Evolutionary conservation across 1,284 basidiomycete species (phyloP), one percentile per base, ranked within the genome.

Genomic region (Heterobasidion annosum): DNA sequence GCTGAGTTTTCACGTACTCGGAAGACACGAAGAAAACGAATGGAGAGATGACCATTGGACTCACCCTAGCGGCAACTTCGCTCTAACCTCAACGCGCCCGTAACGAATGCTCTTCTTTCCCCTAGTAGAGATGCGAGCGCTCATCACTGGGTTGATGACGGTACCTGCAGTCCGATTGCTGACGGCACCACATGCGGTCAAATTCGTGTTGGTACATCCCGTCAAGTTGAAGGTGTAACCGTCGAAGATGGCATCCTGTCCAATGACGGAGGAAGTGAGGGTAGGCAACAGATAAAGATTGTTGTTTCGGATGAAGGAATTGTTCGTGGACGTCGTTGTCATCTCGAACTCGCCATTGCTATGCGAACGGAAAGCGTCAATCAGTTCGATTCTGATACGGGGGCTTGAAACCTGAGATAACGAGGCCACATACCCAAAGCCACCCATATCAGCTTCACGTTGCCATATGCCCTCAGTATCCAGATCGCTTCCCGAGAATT

Each of bases 321-420:
- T 94, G 66, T 88, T 87, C 44, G 74, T 62, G 2, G 83, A 85
- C 16, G 71, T 73, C 1, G 92, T 93, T 2, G 91, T 85, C 90
- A 93, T 93, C 63, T 93, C 85, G 61, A 95, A 95, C 64, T 93
- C 83, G 40, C 86, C 85, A 61, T 92, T 91, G 2, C 88, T 90
- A 54, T 9, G 34, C 40, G 25, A 42, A 43, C 34, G 47, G 37
- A 40, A 16, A 25, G 48, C 51, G 25, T 25, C 25, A 19, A 25
- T 34, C 42, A 46, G 48, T 44, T 47, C 1, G 25, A 54, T 15
- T 4, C 3, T 25, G 25, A 25, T 25, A 25, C 25, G 25, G 25
- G 3, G 25, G 25, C 25, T 25, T 25, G 25, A 25, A 25, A 25
- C 25, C 25, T 25, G 25, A 25, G 25, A 25, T 25, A 25, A 25